Base-by-base conservation (phyloP, 2,329 filamentous ascomycete genomes). In the Fusarium algeriense region DNA sequence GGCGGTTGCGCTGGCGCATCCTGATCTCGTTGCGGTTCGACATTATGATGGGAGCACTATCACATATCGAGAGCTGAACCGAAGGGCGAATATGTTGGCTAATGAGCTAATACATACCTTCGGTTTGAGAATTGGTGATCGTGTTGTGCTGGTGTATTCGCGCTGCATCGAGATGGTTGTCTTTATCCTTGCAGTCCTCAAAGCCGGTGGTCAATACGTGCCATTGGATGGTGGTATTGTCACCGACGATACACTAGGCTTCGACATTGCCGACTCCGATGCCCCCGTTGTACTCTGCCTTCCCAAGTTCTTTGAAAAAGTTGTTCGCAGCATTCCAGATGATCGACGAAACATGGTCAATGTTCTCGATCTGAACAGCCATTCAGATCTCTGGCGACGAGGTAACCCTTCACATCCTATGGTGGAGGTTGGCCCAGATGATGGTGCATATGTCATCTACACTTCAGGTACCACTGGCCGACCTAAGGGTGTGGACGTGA, bases 361-460 rank as follows among this genome's bases (percentile, higher is more conserved):
- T 6, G 69, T 71, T 5, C 14, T 72, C 40, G 69, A 70, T 15
- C 48, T 72, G 6, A 64, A 71, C 14, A 19, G 35, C 3, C 44
- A 34, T 26, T 64, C 69, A 11, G 57, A 56, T 5, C 23, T 71
- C 4, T 71, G 69, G 69, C 23, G 38, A 2, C 32, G 46, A 10
- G 69, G 69, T 2, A 66, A 70, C 41, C 48, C 69, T 7, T 30
- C 40, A 7, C 44, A 70, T 17, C 69, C 69, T 2, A 62, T 35
- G 38, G 69, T 71, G 1, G 45, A 72, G 8, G 64, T 71, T 0
- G 37, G 41, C 2, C 48, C 69, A 7, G 26, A 72, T 12, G 43
- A 72, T 10, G 69, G 69, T n/a, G 69, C 69, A 11, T 71, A 71
- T 62, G 52, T 71, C 15, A 71, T 71, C 17, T 71, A 71, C 55